Conservation (phyloP, 768 basidiomycete genomes). For the Lactarius vividus region DNA sequence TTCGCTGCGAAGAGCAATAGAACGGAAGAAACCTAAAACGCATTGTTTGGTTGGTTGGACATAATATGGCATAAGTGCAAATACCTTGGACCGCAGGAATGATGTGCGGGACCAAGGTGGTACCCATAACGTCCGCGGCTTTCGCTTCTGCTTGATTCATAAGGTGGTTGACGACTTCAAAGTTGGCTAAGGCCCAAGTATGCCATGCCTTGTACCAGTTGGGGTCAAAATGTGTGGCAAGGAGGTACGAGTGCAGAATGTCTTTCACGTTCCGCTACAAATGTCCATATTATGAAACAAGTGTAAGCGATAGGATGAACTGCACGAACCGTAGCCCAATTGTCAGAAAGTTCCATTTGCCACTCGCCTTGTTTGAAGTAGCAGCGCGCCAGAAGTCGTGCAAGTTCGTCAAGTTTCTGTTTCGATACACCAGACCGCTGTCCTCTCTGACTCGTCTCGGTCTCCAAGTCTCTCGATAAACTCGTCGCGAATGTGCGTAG, state of each 20-base stretch:
- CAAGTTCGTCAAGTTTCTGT: constrained; percentile 64
- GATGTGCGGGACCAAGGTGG: constrained; percentile 73
- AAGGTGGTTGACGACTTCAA: constrained; percentile 83
- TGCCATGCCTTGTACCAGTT: constrained; percentile 99
- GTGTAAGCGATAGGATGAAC: background rate
- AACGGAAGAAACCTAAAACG: constrained; percentile 83
- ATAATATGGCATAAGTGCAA: background rate
- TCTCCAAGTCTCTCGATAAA: constrained; percentile 70
- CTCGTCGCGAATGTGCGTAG: constrained; percentile 79
- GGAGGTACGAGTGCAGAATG: constrained; percentile 79
- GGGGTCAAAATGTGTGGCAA: constrained; percentile 88
- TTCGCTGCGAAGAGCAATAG: constrained; percentile 84
- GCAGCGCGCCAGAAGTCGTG: constrained; percentile 90
- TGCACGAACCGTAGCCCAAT: constrained; percentile 69
- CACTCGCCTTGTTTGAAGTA: constrained; percentile 96
- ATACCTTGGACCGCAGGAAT: constrained; percentile 90
- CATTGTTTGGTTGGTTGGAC: constrained; percentile 16
- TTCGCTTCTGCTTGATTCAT: constrained; percentile 62
- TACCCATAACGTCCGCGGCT: constrained; percentile 55
- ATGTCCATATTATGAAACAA: constrained; percentile 18
- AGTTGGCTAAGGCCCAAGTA: constrained; percentile 96
- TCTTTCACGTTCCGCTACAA: constrained; percentile 71
- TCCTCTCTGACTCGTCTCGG: constrained; percentile 49
- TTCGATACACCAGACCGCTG: constrained; percentile 53
- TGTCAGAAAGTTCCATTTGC: constrained; percentile 79